phyloP scores from a whole-genome alignment of 164 flowering plant genomes.

The Hamamelis virginiana region DNA sequence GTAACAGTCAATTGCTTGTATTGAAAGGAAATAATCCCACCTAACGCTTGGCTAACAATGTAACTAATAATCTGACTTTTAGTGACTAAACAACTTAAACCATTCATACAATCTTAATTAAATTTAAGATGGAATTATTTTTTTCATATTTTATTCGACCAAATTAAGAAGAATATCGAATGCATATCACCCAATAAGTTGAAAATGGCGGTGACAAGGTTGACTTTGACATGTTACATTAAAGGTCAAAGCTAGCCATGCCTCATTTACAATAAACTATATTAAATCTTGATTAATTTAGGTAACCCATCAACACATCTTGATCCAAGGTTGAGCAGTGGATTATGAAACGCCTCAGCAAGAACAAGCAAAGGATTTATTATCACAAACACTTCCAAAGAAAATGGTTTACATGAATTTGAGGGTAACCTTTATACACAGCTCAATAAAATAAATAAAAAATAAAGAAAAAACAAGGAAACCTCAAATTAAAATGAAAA shows the following conservation, averaged over 20 bases:
- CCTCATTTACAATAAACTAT: not conserved
- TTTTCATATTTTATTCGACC: too few species aligned
- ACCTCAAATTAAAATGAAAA: not conserved
- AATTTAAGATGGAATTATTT: too few species aligned
- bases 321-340: not conserved
- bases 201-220: conserved; percentile 5
- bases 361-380: not conserved
- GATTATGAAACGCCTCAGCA: not conserved
- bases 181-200: too few species aligned
- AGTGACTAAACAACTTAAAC: conserved; percentile 4
- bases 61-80: conserved; percentile 33
- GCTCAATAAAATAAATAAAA: not conserved
- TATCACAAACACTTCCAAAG: not conserved
- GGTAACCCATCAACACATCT: not conserved
- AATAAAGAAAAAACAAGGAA: not conserved
- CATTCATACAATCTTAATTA: too few species aligned
- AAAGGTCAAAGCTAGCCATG: conserved; percentile 14
- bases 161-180: too few species aligned
- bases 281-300: not conserved
- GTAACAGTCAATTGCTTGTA: conserved; percentile 37
- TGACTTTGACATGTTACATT: not conserved
- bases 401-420: not conserved
- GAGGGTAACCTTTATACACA: not conserved
- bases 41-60: conserved; percentile 28
- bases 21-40: conserved; percentile 18